Percentiles rank a stretch among this genome's conserved stretches.
These are phyloP conservation scores for Colletotrichum sp. DNA, from an alignment of 2,329 filamentous ascomycete genomes.

Conservation along the genomic window DNA sequence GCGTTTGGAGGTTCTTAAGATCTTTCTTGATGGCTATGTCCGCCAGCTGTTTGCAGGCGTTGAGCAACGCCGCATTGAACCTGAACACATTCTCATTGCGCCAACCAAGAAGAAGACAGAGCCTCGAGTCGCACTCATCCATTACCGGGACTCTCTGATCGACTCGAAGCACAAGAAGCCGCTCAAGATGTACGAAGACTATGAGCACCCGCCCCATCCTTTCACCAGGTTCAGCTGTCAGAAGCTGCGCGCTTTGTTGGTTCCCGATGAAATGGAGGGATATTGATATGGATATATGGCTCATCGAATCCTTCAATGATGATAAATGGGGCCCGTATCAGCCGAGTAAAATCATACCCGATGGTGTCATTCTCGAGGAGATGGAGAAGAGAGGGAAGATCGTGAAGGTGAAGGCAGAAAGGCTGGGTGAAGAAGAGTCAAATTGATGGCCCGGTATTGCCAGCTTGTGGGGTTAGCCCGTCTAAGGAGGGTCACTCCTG, in stretches of 20 bases:
- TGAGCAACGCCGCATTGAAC: neutral
- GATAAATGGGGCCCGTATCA: neutral
- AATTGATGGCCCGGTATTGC: rapidly evolving
- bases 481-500: too few relatives aligned
- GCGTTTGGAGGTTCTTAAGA: neutral
- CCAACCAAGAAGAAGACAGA: neutral
- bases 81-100: neutral
- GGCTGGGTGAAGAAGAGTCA: neutral
- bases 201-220: neutral
- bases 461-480: neutral
- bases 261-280: neutral
- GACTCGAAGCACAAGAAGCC: neutral
- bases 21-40: neutral
- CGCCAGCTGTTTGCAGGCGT: neutral
- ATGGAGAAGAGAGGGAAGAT: neutral
- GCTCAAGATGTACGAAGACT: neutral
- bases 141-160: neutral
- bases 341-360: neutral
- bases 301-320: neutral
- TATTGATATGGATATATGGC: neutral
- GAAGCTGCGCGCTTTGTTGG: neutral
- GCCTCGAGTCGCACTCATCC: neutral
- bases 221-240: neutral
- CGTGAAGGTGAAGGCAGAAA: neutral
- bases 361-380: neutral